phyloP scores from a whole-genome alignment of 306 rosid species.

The Bauhinia variegata region DNA sequence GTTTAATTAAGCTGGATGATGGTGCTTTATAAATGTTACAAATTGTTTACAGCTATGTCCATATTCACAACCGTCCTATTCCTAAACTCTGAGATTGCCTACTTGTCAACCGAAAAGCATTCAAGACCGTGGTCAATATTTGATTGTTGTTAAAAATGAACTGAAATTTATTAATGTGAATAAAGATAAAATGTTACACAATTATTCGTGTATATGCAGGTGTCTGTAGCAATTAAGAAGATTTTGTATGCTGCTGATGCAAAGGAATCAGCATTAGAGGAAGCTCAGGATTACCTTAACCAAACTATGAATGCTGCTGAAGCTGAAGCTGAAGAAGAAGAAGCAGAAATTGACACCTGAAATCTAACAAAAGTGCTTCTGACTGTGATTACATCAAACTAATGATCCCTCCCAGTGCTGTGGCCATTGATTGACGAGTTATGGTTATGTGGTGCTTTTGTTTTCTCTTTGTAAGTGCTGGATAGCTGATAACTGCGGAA shows the following conservation, averaged over 20 bases:
- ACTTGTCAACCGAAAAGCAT: neutral
- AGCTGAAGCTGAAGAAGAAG: slow-evolving; percentile 47
- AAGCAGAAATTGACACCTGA: slow-evolving; percentile 40
- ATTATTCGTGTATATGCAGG: slow-evolving; percentile 72
- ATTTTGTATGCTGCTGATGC: slow-evolving; percentile 91
- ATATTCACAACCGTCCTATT: slow-evolving; percentile 5
- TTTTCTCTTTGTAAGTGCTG: too few species aligned
- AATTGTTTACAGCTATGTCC: neutral
- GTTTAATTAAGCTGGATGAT: neutral
- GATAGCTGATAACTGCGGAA: too few species aligned
- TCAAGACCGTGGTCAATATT: slow-evolving; percentile 5
- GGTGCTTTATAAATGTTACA: slow-evolving; percentile 1
- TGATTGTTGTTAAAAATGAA: slow-evolving; percentile 10
- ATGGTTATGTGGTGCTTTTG: too few species aligned
- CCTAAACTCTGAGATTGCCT: slow-evolving; percentile 13
- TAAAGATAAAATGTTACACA: slow-evolving; percentile 12
- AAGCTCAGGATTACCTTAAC: slow-evolving; percentile 79
- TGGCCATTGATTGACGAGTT: too few species aligned
- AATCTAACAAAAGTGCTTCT: slow-evolving; percentile 7
- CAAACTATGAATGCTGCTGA: slow-evolving; percentile 29
- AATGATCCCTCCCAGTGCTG: too few species aligned
- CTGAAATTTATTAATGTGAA: neutral
- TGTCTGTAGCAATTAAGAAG: slow-evolving; percentile 82
- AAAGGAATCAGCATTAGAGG: slow-evolving; percentile 79
- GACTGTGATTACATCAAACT: too few species aligned